Base-by-base conservation (phyloP, 2,329 filamentous ascomycete genomes). In the Thyridium curvatum region DNA sequence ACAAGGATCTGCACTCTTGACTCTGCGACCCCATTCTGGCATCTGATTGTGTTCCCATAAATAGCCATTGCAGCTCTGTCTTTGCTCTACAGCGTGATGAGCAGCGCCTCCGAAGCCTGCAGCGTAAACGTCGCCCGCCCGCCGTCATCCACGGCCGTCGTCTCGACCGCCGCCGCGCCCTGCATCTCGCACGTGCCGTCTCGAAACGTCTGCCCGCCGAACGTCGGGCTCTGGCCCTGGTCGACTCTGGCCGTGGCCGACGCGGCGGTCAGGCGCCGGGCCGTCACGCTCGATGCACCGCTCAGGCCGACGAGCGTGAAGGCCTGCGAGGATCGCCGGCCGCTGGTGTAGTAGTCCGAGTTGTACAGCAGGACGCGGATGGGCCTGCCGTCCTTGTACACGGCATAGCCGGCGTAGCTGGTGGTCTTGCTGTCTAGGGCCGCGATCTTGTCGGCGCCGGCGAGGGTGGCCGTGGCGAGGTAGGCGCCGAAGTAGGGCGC, bases 401-500 rank as follows among this genome's bases (percentile, higher is more conserved):
- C 48, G 3, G 49, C 54, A 29, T 60, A 59, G 4, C 47, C 55
- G 2, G 55, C 57, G 14, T 53, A 53, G 5, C 42, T 28, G 1
- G 38, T 48, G 13, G 40, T 40, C 14, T 45, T 40, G 16, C 42
- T 46, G 33, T 61, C 58, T 12, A 61, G 37, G 1, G 49, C 44
- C 1, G 54, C 52, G 39, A 60, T 48, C 15, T 50, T 41, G 15
- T 48, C 45, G 8, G 54, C 55, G 10, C 46, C 45, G 7, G 52
- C 51, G 3, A 61, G 42, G 0, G 56, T 50, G 41, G 54, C 45
- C 1, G 54, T 51, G 3, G 56, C 58, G 14, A 56, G 55, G 34
- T 59, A 60, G 7, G 58, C 59, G 13, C 59, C 59, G 38, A 56
- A 61, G 41, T 58, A 62, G 0, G 59, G 54, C 0, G 55, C 46